These are phyloP conservation scores for Dillenia suffruticosa DNA, from an alignment of 164 flowering plant genomes.

Conservation along the genomic window DNA sequence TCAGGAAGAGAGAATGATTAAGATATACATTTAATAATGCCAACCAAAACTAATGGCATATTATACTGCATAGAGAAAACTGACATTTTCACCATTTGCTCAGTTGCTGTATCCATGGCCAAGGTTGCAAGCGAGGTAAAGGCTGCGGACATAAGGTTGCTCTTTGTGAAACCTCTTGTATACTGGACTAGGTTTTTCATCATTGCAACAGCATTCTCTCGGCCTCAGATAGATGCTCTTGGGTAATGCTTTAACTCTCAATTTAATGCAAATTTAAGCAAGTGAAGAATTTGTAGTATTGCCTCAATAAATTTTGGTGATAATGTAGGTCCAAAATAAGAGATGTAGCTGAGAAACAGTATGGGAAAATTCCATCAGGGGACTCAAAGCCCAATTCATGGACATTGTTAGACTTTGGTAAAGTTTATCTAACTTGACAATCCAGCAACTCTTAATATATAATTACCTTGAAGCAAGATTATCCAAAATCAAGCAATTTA, in stretches of 20 bases:
- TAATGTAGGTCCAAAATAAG: slow-evolving; percentile 56
- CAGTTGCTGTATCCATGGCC: slow-evolving; percentile 90
- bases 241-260: slow-evolving; percentile 38
- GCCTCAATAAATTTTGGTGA: neutral
- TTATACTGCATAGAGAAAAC: neutral
- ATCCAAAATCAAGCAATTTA: too few species aligned
- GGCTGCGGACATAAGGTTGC: slow-evolving; percentile 84
- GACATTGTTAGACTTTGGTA: slow-evolving; percentile 93
- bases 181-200: slow-evolving; percentile 97
- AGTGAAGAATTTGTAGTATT: neutral
- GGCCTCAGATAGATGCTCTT: slow-evolving; percentile 91
- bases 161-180: slow-evolving; percentile 96
- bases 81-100: slow-evolving; percentile 16
- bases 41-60: neutral
- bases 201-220: slow-evolving; percentile 94
- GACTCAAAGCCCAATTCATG: slow-evolving; percentile 89
- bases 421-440: slow-evolving; percentile 6
- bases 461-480: too few species aligned
- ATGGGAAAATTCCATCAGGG: slow-evolving; percentile 64
- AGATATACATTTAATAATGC: too few species aligned
- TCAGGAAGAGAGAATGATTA: too few species aligned
- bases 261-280: neutral
- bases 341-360: slow-evolving; percentile 80
- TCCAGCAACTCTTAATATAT: too few species aligned
- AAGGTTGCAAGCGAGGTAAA: slow-evolving; percentile 91